Evolutionary conservation across 805 yeast species (phyloP), one percentile per base, ranked within the genome.

Genomic region (Zygosaccharomyces pseudorouxii): DNA sequence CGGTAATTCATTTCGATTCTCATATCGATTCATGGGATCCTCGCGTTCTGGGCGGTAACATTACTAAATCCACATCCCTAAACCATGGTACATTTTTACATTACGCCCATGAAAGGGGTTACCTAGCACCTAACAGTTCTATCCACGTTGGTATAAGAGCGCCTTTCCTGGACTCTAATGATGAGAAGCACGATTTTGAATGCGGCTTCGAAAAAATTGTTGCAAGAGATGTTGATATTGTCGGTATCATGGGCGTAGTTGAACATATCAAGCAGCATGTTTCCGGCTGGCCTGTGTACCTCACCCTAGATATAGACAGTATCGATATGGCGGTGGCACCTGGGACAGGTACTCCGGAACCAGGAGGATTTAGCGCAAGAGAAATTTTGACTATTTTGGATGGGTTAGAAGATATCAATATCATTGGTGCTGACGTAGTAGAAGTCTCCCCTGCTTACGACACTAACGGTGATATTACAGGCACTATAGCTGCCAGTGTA

Each of bases 21-120:
- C 88, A 82, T 61, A 73, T 82, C 23, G 88, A 82, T 64, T 80
- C 86, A 3, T 82, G 86, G 84, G 74, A 75, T 53, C 87, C 87
- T 1, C 60, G 68, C 38, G 74, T 72, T 2, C 63, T 81, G 18
- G 85, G 86, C 1, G 87, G 87, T 0, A 82, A 77, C 1, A 60
- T 80, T 18, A 65, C 81, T 7, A 69, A 75, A 54, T 80, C 81
- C 55, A 75, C 80, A 63, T 65, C 69, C 20, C 58, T 79, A 42
- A 82, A 81, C 55, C 87, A 82, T 58, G 88, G 87, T 1, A 81
- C 87, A 0, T 81, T 81, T 52, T 68, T 82, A 33, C 86, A 81
- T 60, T 81, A 75, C 56, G 87, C 88, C 0, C 77, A 78, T 31
- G 86, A 82, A 57, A 72, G 76, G 36, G 86, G 87, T 0, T 81